Base-by-base conservation (phyloP, 2,329 filamentous ascomycete genomes). In the Bipolaris oryzae region DNA sequence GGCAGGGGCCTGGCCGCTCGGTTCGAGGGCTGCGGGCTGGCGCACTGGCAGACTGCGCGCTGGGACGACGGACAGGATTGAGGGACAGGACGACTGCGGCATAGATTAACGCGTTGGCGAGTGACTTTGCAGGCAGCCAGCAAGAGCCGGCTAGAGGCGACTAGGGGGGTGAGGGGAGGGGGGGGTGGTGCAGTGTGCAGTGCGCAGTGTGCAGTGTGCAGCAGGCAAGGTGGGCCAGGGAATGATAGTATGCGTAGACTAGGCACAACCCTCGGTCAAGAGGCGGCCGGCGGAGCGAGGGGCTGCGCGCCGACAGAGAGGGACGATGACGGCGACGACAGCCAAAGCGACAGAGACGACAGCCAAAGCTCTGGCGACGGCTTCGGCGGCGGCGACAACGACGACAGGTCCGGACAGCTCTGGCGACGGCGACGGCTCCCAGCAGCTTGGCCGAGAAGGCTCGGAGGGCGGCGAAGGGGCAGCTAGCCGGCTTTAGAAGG, bases 401-500 rank as follows among this genome's bases (percentile, higher is more conserved):
- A 37, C 15, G 2, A 7, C 16, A 16, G 13, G n/a, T 37, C 25
- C 25, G 25, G 25, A 37, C 35, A 5, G n/a, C n/a, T n/a, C n/a
- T n/a, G n/a, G 13, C 6, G 3, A 37, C 1, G 3, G 7, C 10
- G 7, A n/a, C 18, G 1, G 18, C 35, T 18, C 35, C n/a, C 35
- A 16, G 7, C 35, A 38, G n/a, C 54, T 50, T 57, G 58, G 58
- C 62, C 65, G 59, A 59, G 45, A 47, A 34, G 25, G 15, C 20
- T n/a, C 38, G 38, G 38, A 49, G 44, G 35, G 49, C 10, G n/a
- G 11, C 11, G 2, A 4, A 23, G 53, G 21, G 25, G 7, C 9
- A n/a, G 25, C 66, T 69, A 65, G 64, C 65, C 63, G 52, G 46
- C 45, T 65, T 60, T 58, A 63, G 66, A 60, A 66, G 61, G 64